Base-by-base conservation (phyloP, 1,139 yeast species). In the Geotrichum bryndzae region DNA sequence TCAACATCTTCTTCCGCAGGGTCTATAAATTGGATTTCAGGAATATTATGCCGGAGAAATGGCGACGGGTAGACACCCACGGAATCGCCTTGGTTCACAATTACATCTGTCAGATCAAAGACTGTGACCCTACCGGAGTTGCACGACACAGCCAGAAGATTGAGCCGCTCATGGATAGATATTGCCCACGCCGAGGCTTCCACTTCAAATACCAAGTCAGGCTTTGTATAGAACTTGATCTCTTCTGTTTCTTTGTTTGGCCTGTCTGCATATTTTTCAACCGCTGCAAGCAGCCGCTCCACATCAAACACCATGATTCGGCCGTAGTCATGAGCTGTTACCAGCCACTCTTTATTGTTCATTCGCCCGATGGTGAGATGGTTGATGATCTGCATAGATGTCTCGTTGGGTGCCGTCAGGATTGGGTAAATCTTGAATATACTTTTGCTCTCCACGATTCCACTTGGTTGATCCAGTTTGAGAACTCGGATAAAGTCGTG, bases 171-270 rank as follows among this genome's bases (percentile, higher is more conserved):
- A 68, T 77, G 65, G 29, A 72, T 72, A 67, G 84, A 89, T 25
- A 85, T 69, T 0, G 91, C 91, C 94, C 94, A 87, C 0, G 81
- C 83, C 0, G 90, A 84, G 1, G 82, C 57, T 33, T 58, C 46
- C 51, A 59, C 23, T 38, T 61, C 60, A 38, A 55, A 58, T 6
- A 59, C 33, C 7, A 41, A 7, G 53, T 35, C 13, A 54, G 50
- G 31, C 29, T 46, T 23, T 59, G 56, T 10, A 27, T 45, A 45
- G 45, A 45, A 7, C 52, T 54, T n/a, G 54, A 25, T n/a, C 22
- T 52, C 22, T 45, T 25, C 15, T 55, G 51, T 41, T 51, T 31
- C 38, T 27, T 1, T 23, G 46, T 54, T 15, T 15, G 41, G 41
- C 5, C 41, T 35, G 15, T 11, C 41, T 48, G 41, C n/a, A 56